phyloP scores from a whole-genome alignment of 1,284 basidiomycete genomes.

The Sanghuangporus baumii region DNA sequence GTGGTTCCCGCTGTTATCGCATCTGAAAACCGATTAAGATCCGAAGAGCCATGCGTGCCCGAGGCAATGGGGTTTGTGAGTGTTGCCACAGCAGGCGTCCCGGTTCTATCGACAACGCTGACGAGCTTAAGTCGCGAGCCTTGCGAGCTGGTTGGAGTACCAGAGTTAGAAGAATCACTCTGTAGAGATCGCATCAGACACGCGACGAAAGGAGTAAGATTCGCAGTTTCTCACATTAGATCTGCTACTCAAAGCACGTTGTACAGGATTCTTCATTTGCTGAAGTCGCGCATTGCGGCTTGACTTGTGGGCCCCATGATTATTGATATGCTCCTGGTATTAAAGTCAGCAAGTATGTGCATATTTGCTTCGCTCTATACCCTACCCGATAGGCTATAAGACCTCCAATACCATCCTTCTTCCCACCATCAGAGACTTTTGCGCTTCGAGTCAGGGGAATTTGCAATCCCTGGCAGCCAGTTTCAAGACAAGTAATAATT shows the following conservation, averaged over 20 bases:
- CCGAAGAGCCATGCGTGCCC: neutral
- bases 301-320: slow-evolving; percentile 26
- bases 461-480: slow-evolving; percentile 31
- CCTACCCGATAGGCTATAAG: slow-evolving; percentile 40
- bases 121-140: neutral
- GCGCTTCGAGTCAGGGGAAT: slow-evolving; percentile 30
- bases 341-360: neutral
- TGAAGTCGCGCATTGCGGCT: slow-evolving; percentile 1
- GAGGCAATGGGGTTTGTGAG: neutral
- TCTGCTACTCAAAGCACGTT: neutral
- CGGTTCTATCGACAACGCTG: neutral
- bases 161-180: neutral
- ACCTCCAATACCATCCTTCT: slow-evolving; percentile 37
- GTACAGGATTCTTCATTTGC: neutral
- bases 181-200: neutral
- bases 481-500: slow-evolving; percentile 37
- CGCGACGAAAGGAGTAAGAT: neutral
- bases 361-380: slow-evolving; percentile 3
- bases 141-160: neutral
- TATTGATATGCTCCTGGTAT: slow-evolving; percentile 27
- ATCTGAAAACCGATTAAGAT: neutral
- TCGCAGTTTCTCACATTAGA: neutral
- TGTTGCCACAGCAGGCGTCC: neutral
- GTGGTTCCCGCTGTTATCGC: neutral
- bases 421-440: slow-evolving; percentile 34